phyloP scores from a whole-genome alignment of 108 stramenopile genomes.

The Nitzschia putrida region DNA sequence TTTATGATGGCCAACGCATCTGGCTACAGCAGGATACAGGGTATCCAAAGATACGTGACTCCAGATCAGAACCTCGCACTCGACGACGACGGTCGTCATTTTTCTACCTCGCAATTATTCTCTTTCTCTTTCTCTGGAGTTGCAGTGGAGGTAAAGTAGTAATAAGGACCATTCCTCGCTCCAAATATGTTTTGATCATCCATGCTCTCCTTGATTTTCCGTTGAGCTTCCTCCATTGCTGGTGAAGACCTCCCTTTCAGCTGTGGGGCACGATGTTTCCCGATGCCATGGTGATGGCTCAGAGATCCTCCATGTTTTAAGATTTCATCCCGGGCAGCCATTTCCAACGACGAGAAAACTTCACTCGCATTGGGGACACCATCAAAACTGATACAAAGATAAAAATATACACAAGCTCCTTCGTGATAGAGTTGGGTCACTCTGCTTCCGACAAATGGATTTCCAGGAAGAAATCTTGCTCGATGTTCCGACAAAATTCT shows the following conservation, averaged over 20 bases:
- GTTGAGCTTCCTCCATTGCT: conserved; percentile 37
- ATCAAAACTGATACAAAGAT: conserved; percentile 82
- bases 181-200: conserved; percentile 83
- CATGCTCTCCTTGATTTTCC: conserved; percentile 57
- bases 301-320: conserved; percentile 84
- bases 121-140: not conserved
- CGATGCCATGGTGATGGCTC: conserved; percentile 94
- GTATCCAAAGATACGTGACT: no score
- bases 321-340: conserved; percentile 84
- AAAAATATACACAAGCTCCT: conserved; percentile 93
- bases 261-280: conserved; percentile 80
- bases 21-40: no score
- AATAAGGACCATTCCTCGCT: conserved; percentile 71
- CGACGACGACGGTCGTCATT: no score
- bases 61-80: no score
- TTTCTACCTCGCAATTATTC: no score
- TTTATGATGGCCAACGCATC: no score
- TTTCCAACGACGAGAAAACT: conserved; percentile 77
- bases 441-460: conserved; percentile 81
- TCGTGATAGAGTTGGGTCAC: conserved; percentile 96
- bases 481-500: conserved; percentile 70
- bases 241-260: conserved; percentile 51
- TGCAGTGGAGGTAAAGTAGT: not conserved
- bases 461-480: conserved; percentile 68
- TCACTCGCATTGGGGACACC: conserved; percentile 60